Base-by-base conservation (phyloP, 176 grass and related monocot species). In the Metroxylon sagu region DNA sequence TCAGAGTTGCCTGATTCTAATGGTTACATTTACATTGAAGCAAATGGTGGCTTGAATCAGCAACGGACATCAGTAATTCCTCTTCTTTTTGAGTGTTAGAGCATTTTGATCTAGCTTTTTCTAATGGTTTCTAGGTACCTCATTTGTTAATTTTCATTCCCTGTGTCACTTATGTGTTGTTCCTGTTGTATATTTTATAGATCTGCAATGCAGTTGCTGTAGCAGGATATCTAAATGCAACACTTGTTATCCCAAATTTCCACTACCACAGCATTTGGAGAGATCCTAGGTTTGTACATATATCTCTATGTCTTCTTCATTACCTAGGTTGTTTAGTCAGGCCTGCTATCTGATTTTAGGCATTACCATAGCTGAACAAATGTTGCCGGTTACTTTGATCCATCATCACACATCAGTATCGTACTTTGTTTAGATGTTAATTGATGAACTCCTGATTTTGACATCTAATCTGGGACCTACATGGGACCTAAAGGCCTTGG, bases 201-300 rank as follows among this genome's bases (percentile, higher is more conserved):
- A 98, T 98, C 65, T 98, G 93, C 77, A 98, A 98, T 85, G 93
- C 93, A 50, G 93, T 98, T 14, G 87, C 93, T 50, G 93, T 98
- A 72, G 87, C 93, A 26, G 93, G 87, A 55, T 98, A 85, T 89
- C 76, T 98, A 29, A 98, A 98, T 59, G 93, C 93, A 31, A 98
- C 93, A 55, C 84, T 98, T 76, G 55, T 98, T 27, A 92, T 98
- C 21, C 93, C 93, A 43, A 85, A 92, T 75, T 98, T 98, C 49
- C 93, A 92, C 53, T 98, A 98, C 57, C 93, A 98, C 81, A 98
- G 93, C 67, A 92, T 98, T 62, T 98, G 93, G 93, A 98, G 76
- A 77, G 93, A 98, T 83, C 93, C 84, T 79, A 98, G 93, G 93
- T 98, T 53, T 75, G 35, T 43, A 10, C 35, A 43, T 43, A 12